Evolutionary conservation across 139 green algal genomes (phyloP), one percentile per base, ranked within the genome.

Genomic region (Coelastrella sp.): DNA sequence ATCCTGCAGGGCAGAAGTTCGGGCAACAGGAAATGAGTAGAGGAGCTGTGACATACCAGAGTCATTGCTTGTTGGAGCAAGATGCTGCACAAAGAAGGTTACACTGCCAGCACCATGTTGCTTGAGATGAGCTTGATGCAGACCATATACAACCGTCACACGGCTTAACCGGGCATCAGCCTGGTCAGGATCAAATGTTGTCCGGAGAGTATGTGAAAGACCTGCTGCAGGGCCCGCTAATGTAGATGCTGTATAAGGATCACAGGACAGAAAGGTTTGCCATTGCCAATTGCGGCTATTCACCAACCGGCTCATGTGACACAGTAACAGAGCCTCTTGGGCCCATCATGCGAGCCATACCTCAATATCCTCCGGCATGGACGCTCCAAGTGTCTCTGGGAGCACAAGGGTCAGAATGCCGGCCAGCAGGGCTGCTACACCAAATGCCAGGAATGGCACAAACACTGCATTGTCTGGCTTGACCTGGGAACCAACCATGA

Each of bases 371-470:
- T 94, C 92, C 0, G 92, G 89, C 82, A 92, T 81, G n/a, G 68
- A 57, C n/a, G 87, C 91, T 9, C 92, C 92, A 68, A 94, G 87
- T 24, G 92, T 94, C 89, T 94, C 92, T 9, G 92, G 92, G n/a
- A 94, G 89, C 75, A 91, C 90, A 87, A 94, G 90, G n/a, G 92
- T 92, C 73, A 92, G 82, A 24, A 87, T 25, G 8, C 89, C 92
- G 1, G 87, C 86, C 87, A 94, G 73, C 82, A 92, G 60, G 25
- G 82, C 60, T 10, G 49, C 59, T 5, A 59, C 49, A 0, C 91
- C 91, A 91, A 94, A 94, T 15, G 88, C 86, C 65, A 92, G 82
- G 89, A 94, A 94, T 12, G 91, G 89, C 65, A 94, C 66, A 15
- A 85, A 79, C 9, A 65, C 60, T 17, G 56, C 87, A 57, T 86